Conservation (phyloP, 768 basidiomycete species). For the Termitomyces sp. region DNA sequence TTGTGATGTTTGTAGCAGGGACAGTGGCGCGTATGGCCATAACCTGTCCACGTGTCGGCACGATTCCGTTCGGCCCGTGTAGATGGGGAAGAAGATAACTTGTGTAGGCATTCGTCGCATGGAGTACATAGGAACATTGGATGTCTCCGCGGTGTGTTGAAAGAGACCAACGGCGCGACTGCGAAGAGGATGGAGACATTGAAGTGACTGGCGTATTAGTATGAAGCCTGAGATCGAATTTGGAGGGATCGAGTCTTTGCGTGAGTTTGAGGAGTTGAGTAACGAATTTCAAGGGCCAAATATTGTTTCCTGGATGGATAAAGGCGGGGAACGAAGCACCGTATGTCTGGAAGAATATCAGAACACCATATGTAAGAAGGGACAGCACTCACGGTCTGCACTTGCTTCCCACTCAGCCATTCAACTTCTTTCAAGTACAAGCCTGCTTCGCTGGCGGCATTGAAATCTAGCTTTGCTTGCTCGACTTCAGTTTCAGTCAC, state of each 20-base stretch:
- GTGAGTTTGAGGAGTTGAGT: conserved; percentile 57
- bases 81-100: conserved; percentile 72
- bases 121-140: conserved; percentile 64
- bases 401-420: conserved; percentile 46
- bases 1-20: conserved; percentile 35
- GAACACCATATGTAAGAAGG: not conserved
- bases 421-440: conserved; percentile 38
- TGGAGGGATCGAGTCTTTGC: conserved; percentile 15
- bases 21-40: conserved; percentile 40
- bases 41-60: conserved; percentile 75
- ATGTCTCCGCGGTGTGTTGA: conserved; percentile 65
- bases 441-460: conserved; percentile 53
- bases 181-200: conserved; percentile 24
- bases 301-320: conserved; percentile 52
- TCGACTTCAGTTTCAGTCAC: conserved; percentile 42
- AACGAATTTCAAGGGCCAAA: conserved; percentile 81
- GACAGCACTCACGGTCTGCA: conserved; percentile 40
- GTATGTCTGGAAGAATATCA: conserved; percentile 27
- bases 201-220: conserved; percentile 70
- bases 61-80: conserved; percentile 48
- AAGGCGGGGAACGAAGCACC: conserved; percentile 52
- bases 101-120: conserved; percentile 86
- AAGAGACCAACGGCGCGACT: conserved; percentile 45
- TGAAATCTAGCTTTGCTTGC: conserved; percentile 40
- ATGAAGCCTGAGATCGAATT: conserved; percentile 49